phyloP scores from a whole-genome alignment of 2,329 filamentous ascomycete species.

The Colletotrichum sp. region DNA sequence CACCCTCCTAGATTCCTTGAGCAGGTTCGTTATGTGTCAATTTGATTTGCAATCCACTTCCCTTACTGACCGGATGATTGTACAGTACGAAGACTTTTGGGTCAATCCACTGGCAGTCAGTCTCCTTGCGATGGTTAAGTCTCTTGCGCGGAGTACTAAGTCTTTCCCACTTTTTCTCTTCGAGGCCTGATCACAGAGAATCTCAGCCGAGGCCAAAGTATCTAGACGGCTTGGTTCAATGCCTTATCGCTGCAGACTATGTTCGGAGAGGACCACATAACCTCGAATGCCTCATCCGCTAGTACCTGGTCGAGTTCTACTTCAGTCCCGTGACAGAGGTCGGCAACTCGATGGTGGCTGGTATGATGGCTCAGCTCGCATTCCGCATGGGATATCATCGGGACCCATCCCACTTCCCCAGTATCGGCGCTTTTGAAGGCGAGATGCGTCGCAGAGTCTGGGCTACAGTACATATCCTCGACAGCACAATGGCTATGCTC shows the following conservation, averaged over 20 bases:
- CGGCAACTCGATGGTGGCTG: neutral
- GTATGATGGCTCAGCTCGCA: neutral
- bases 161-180: too few relatives aligned
- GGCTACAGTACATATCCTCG: rapidly evolving
- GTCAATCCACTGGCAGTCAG: too few relatives aligned
- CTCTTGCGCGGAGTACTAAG: rapidly evolving
- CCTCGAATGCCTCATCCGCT: rapidly evolving
- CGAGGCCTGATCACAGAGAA: rapidly evolving
- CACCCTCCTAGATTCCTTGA: too few relatives aligned
- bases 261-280: neutral
- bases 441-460: neutral
- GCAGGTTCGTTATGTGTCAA: too few relatives aligned
- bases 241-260: neutral
- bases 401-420: rapidly evolving
- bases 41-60: rapidly evolving
- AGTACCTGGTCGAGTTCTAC: neutral
- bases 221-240: rapidly evolving
- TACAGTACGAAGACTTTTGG: too few relatives aligned
- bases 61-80: too few relatives aligned
- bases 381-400: rapidly evolving
- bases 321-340: rapidly evolving
- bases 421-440: neutral
- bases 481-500: rapidly evolving
- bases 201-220: rapidly evolving
- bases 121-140: too few relatives aligned